Base-by-base conservation (phyloP, 2,329 filamentous ascomycete genomes). In the Trichoderma endophyticum region DNA sequence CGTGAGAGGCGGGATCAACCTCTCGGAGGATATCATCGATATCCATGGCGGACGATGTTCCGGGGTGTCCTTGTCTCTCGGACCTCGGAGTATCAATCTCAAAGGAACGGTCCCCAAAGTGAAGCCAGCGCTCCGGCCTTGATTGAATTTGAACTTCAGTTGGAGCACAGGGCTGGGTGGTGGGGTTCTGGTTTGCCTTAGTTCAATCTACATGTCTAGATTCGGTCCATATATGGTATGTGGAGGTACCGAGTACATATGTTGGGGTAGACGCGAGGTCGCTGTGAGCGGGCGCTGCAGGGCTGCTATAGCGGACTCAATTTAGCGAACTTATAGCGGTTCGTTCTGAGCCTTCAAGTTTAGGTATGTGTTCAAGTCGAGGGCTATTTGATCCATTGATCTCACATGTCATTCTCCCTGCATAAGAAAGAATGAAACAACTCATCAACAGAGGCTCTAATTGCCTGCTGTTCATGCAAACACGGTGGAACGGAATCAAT, bases 21-120 rank as follows among this genome's bases (percentile, higher is more conserved):
- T 92, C 90, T 77, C 89, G 89, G 73, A 94, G 87, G 75, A 95
- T 94, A 79, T 94, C 92, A 81, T 93, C 91, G 77, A 95, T 94
- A 74, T 94, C 91, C 91, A 94, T 94, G 71, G 51, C 68, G 39
- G 66, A 30, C 9, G 18, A 30, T 26, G 34, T 21, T 66, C 15
- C 57, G 24, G 28, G 66, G 21, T 26, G 32, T 51, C 39, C 51
- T 21, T 34, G 51, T 26, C 14, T 34, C 57, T 36, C 28, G 36
- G 28, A 11, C 28, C 51, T 60, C 39, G 57, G 43, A 1, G 30
- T 32, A 21, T n/a, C n/a, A 32, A 24, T 54, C n/a, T 24, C 7
- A 32, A 43, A n/a, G 36, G 56, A 18, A 32, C 11, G 26, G 24
- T 51, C 15, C 43, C n/a, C n/a, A 51, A 21, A 21, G 43, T 56